phyloP scores from a whole-genome alignment of 179 eudicot species.

The Silene coronaria region DNA sequence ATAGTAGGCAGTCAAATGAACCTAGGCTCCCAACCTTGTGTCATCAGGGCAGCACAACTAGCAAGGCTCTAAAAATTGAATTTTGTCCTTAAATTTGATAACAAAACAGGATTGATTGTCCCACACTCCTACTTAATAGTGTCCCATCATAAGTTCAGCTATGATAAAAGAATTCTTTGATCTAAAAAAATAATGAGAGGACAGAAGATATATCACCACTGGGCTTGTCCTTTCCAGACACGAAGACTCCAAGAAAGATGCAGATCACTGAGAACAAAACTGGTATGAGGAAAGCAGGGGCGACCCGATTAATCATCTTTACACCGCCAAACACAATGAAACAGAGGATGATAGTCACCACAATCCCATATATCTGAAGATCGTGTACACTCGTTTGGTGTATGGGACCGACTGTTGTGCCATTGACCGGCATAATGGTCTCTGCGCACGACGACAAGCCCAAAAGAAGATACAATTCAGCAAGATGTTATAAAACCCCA shows the following conservation, averaged over 20 bases:
- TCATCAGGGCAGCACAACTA: background rate
- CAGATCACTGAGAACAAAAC: slow-evolving; percentile 79
- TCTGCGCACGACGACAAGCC: slow-evolving; percentile 36
- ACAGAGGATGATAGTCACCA: slow-evolving; percentile 84
- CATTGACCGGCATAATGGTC: slow-evolving; percentile 67
- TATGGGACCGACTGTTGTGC: slow-evolving; percentile 63
- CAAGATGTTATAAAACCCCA: background rate
- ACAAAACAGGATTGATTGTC: background rate
- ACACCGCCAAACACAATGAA: slow-evolving; percentile 98
- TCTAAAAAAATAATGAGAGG: background rate
- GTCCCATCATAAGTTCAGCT: background rate
- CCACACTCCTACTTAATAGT: background rate
- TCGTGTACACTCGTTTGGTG: slow-evolving; percentile 83
- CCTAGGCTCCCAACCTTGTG: background rate
- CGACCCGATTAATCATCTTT: slow-evolving; percentile 92
- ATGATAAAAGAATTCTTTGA: background rate
- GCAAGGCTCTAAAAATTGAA: background rate
- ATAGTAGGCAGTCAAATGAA: background rate
- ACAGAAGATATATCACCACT: slow-evolving; percentile 42
- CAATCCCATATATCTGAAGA: slow-evolving; percentile 88
- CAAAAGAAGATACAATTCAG: slow-evolving; percentile 6
- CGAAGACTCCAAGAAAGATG: slow-evolving; percentile 76
- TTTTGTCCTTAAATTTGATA: background rate
- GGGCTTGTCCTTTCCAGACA: slow-evolving; percentile 67
- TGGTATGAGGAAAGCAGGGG: slow-evolving; percentile 92